Conservation (phyloP, 441 rosid genomes). For the Kokia cookei region DNA sequence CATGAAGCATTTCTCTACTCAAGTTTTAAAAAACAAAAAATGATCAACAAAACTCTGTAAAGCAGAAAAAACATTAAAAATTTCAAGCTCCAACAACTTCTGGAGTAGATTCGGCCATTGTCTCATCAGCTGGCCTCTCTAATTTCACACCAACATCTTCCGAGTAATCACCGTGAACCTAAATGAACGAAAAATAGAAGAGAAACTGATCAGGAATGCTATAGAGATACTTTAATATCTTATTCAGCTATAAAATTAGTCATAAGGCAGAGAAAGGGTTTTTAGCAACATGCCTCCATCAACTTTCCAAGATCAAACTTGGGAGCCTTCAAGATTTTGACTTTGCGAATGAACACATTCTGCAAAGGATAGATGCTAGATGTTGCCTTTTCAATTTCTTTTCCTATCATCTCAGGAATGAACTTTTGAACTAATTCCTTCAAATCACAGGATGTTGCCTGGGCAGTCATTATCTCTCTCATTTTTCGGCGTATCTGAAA, state of each 20-base stretch:
- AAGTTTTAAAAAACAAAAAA: neutral
- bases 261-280: neutral
- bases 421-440: constrained; percentile 64
- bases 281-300: constrained; percentile 45
- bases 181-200: neutral
- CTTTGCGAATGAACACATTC: constrained; percentile 66
- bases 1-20: neutral
- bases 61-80: neutral
- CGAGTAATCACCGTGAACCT: constrained; percentile 85
- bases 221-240: neutral
- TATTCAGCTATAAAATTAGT: neutral
- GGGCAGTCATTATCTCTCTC: constrained; percentile 66
- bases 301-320: constrained; percentile 77
- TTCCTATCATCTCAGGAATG: constrained; percentile 67
- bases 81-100: constrained; percentile 55
- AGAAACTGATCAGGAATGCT: neutral
- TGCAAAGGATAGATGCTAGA: constrained; percentile 61
- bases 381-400: constrained; percentile 76
- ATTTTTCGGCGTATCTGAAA: constrained; percentile 63
- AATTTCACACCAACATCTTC: constrained; percentile 82
- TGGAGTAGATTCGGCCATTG: constrained; percentile 44
- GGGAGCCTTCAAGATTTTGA: constrained; percentile 73
- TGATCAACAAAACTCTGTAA: neutral
- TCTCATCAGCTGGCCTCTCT: constrained; percentile 78
- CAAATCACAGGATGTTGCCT: constrained; percentile 60